Base-by-base conservation (phyloP, 352 stramenopile genomes). In the Elongisporangium anandrum region DNA sequence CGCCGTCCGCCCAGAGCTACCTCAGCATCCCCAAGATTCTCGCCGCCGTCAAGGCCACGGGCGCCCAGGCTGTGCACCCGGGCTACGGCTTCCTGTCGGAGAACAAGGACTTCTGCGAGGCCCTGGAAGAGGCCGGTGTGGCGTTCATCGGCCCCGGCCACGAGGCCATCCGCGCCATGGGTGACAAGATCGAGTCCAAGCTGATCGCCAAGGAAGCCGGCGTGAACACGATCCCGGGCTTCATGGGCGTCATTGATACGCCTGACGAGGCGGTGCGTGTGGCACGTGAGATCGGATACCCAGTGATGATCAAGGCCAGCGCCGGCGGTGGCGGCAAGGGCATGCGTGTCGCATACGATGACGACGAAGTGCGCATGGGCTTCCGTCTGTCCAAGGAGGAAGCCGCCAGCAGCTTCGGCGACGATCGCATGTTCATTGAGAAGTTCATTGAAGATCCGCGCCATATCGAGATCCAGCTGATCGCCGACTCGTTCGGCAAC, bases 391-490 rank as follows among this genome's bases (percentile, higher is more conserved):
- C 78, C 34, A 96, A 90, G 59, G 80, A 95, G 63, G 92, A 98
- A 65, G 90, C 92, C 22, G 72, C 79, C 39, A 91, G 73, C 63
- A 90, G 87, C 66, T 99, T 99, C 70, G 90, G 88, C 51, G 96
- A 99, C 72, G 96, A 98, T 68, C 86, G 94, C 48, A 94, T 99
- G 61, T 89, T 99, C 20, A 76, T 99, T 0, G 95, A 99, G 73
- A 98, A 98, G 77, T 99, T 98, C 64, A 96, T 99, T 49, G 94
- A 97, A 59, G 85, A 98, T 55, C 95, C 96, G 23, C 94, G 97
- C 52, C 97, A 99, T 75, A 98, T 99, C 77, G 97, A 99, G 78
- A 98, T 99, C 69, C 97, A 99, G 72, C 68, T 99, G 3, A 68
- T 99, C 20, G 93, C 87, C 19, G 95, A 98, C 73, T 70, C 70